Evolutionary conservation across 805 yeast species (phyloP), one percentile per base, ranked within the genome.

Genomic region (Yarrowia sp.): DNA sequence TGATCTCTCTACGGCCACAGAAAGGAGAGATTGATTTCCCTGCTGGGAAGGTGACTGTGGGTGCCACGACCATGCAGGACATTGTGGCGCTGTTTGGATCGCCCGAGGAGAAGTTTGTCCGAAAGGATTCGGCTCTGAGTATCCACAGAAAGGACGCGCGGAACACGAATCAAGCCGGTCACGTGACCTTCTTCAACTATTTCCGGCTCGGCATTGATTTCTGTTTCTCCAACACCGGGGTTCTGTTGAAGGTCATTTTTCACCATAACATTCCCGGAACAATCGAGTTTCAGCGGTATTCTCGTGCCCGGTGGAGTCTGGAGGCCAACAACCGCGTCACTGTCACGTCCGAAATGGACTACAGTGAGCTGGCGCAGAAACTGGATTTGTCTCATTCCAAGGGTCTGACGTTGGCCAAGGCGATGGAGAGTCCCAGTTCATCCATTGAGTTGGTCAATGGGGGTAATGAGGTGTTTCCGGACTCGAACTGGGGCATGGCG

Each of bases 171-270:
- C 44, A 39, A n/a, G 7, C 60, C 2, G 44, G 60, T 10, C 61
- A 55, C 47, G 47, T 55, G 47, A 55, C 45, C 32, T 55, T 55
- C 31, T 55, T 55, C 61, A 55, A 55, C 47, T 55, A 55, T 17
- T 55, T 55, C 38, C 45, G 33, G 7, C 42, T 55, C 36, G 61
- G 61, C 15, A 31, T 55, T 17, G 61, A 55, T 55, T 55, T 55
- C 18, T 39, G 47, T 4, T 55, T 55, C 17, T 39, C 61, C 15
- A 55, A 55, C 17, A 8, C 28, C 7, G 61, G 61, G 1, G 11
- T 9, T 13, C 38, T 55, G 11, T 8, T 41, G 22, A 55, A 55
- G 39, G 61, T 55, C 17, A 55, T 55, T 11, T 55, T 55, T 14
- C 61, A 55, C 13, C 61, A 55, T 11, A 55, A 55, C 15, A 38